phyloP scores from a whole-genome alignment of 805 yeast species.

The Yarrowia sp. region DNA sequence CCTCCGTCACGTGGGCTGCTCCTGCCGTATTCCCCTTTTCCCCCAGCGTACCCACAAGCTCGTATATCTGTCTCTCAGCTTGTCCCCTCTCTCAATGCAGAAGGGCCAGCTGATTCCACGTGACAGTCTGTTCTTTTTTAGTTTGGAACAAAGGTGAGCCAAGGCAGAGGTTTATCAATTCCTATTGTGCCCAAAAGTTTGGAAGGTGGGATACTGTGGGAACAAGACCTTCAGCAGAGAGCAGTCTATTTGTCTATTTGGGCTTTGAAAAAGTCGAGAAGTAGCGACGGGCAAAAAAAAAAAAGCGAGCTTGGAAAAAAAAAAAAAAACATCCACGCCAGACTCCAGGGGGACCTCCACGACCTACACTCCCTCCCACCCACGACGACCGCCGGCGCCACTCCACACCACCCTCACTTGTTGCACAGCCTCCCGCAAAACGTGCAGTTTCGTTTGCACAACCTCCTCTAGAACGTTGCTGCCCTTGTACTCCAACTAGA shows the following conservation, averaged over 20 bases:
- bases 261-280: too few relatives aligned
- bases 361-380: too few relatives aligned
- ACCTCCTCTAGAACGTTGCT: constrained; percentile 33
- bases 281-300: background rate
- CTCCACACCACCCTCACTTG: background rate
- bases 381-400: background rate
- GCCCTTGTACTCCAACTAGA: constrained; percentile 9
- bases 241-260: too few relatives aligned
- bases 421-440: too few relatives aligned
- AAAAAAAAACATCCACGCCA: too few relatives aligned
- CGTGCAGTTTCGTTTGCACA: background rate
- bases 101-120: constrained; percentile 34
- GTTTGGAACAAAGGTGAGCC: constrained; percentile 29
- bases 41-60: too few relatives aligned
- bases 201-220: background rate
- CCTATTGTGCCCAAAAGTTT: constrained; percentile 32
- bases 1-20: too few relatives aligned
- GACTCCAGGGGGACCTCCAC: too few relatives aligned
- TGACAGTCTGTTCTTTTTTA: constrained; percentile 34
- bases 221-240: too few relatives aligned
- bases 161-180: constrained; percentile 36
- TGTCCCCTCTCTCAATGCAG: constrained; percentile 33
- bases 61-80: background rate
- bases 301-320: background rate
- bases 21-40: too few relatives aligned